Conservation (phyloP, 2,329 filamentous ascomycete genomes). For the Colletotrichum orchidophilum region DNA sequence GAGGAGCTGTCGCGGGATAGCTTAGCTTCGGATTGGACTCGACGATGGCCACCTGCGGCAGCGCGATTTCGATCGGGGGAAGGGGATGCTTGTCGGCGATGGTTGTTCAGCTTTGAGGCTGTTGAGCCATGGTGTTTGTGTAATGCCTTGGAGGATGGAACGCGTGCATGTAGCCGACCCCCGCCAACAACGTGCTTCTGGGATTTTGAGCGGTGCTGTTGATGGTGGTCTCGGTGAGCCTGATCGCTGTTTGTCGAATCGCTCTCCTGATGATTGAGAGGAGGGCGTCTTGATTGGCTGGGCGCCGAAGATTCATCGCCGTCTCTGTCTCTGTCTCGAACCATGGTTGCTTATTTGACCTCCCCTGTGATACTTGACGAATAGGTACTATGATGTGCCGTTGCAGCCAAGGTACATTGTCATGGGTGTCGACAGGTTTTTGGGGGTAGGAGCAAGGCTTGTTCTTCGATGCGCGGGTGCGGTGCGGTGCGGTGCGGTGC, state of each 20-base stretch:
- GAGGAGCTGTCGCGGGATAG: slow-evolving; percentile 56
- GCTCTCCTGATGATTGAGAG: slow-evolving; percentile 46
- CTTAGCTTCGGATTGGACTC: slow-evolving; percentile 50
- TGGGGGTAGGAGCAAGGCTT: slow-evolving; percentile 6
- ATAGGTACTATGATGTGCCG: not conserved
- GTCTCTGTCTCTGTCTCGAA: slow-evolving; percentile 53
- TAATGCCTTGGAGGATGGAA: slow-evolving; percentile 61
- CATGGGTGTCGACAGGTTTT: slow-evolving; percentile 16
- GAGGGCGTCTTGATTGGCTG: slow-evolving; percentile 66
- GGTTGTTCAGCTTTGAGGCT: slow-evolving; percentile 47
- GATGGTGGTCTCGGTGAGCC: slow-evolving; percentile 40
- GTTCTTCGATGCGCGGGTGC: slow-evolving; percentile 21
- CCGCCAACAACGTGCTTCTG: slow-evolving; percentile 56
- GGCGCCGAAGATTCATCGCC: slow-evolving; percentile 56
- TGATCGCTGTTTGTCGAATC: slow-evolving; percentile 48
- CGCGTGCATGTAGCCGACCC: slow-evolving; percentile 60
- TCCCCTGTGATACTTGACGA: not conserved
- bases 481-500: not conserved
- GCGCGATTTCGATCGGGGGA: slow-evolving; percentile 47
- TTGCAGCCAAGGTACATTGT: slow-evolving; percentile 3
- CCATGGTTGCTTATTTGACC: slow-evolving; percentile 43
- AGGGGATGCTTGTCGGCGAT: slow-evolving; percentile 54
- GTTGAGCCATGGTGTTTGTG: slow-evolving; percentile 53
- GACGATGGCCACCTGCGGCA: slow-evolving; percentile 40
- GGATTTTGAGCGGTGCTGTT: slow-evolving; percentile 36